Conservation (phyloP, 2,329 filamentous ascomycete genomes). For the Calonectria crousiana region DNA sequence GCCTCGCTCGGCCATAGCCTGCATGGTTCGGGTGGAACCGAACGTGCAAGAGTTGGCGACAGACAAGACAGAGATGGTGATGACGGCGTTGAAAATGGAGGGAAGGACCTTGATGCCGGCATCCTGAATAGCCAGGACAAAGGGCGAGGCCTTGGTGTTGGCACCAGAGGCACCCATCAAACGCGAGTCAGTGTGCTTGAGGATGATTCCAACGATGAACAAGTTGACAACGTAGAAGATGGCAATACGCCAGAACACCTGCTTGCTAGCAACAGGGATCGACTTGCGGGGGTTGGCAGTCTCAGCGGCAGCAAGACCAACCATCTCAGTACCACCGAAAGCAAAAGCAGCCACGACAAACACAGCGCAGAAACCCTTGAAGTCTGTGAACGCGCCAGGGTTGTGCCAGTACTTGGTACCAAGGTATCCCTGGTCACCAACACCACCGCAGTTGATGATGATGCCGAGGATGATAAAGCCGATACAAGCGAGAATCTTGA, state of each 20-base stretch:
- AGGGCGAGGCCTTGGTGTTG: constrained; percentile 84
- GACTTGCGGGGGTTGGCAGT: constrained; percentile 82
- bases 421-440: constrained; percentile 79
- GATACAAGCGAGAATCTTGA: constrained; percentile 82
- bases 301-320: constrained; percentile 82
- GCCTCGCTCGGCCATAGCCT: constrained; percentile 87
- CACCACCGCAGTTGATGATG: constrained; percentile 86
- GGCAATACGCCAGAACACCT: constrained; percentile 94
- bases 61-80: constrained; percentile 89
- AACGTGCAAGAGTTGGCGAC: constrained; percentile 95
- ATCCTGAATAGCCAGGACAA: constrained; percentile 91
- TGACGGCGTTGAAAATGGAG: constrained; percentile 92
- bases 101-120: constrained; percentile 85
- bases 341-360: constrained; percentile 83
- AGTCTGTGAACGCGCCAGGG: constrained; percentile 86
- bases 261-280: constrained; percentile 88
- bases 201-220: constrained; percentile 83
- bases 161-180: constrained; percentile 70
- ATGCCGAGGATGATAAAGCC: constrained; percentile 81
- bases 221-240: constrained; percentile 92
- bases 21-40: constrained; percentile 89
- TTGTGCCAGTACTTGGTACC: constrained; percentile 81
- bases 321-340: constrained; percentile 81
- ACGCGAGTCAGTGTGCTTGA: constrained; percentile 76
- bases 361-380: constrained; percentile 82